Evolutionary conservation across 2,329 filamentous ascomycete genomes (phyloP), one percentile per base, ranked within the genome.

Genomic region (Phialemonium atrogriseum): DNA sequence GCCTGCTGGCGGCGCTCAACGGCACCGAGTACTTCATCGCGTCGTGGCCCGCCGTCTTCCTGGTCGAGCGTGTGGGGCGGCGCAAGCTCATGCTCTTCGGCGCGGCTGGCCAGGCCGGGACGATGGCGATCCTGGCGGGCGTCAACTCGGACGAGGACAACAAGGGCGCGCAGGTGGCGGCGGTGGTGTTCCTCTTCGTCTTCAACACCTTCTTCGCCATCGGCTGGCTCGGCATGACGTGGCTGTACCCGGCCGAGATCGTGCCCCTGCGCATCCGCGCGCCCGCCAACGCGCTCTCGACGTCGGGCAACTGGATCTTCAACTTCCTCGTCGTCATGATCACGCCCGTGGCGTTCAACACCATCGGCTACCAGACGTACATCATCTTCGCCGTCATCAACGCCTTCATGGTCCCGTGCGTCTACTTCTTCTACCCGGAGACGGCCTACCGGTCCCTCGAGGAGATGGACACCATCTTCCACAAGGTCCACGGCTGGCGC

Each of bases 181-280:
- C 79, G 1, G 76, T 76, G 2, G 76, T 76, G 2, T 77, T 77
- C 35, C 56, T 83, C 10, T 83, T 83, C 56, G 67, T 75, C 3
- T 83, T 80, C 54, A 82, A 82, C 45, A 73, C 75, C 5, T 77
- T 75, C 34, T 82, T 81, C 40, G 78, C 77, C 20, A 75, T 76
- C 0, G 76, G 73, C 1, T 79, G 73, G 67, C 50, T 80, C 6
- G 74, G 76, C 11, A 62, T 79, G 15, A 76, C 76, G 1, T 80
- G 74, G 73, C 44, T 73, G 43, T 70, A 68, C 40, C 63, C 70
- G 2, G 69, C 70, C 24, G 66, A 73, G 41, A 59, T 73, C 38
- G 72, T 71, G 48, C 62, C 65, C 0, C 54, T 68, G 30, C 59
- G 63, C 47, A 67, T 60, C 11, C 48, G 63, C 10, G 56, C 55